phyloP scores from a whole-genome alignment of 495 filamentous ascomycete species.

The Aspergillus ostianus region DNA sequence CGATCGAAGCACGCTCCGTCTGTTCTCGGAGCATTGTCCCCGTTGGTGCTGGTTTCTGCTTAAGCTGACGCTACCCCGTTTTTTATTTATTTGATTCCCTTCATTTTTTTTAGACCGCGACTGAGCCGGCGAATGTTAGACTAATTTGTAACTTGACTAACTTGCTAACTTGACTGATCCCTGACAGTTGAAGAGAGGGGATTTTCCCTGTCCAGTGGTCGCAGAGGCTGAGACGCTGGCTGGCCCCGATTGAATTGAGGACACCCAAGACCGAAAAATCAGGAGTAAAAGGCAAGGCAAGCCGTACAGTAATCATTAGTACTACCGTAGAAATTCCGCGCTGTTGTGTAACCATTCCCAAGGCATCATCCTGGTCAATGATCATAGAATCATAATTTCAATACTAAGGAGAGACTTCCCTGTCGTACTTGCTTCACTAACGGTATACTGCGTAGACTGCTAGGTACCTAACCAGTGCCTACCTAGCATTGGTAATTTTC shows the following conservation, averaged over 20 bases:
- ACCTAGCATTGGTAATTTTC: background rate
- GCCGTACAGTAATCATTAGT: too few species aligned
- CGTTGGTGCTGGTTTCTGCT: background rate
- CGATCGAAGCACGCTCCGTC: background rate
- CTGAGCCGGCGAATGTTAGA: too few species aligned
- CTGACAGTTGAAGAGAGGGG: background rate
- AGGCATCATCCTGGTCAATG: background rate
- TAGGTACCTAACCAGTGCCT: background rate
- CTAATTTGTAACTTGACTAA: too few species aligned
- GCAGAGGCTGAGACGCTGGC: background rate
- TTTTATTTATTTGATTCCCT: background rate
- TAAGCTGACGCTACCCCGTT: background rate
- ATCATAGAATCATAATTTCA: background rate
- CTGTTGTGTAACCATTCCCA: background rate
- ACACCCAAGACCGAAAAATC: background rate
- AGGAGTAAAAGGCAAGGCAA: background rate
- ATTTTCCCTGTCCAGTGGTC: background rate
- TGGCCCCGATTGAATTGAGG: background rate
- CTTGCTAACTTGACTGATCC: background rate
- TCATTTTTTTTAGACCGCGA: background rate
- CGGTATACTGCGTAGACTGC: too few species aligned
- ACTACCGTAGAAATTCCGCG: slow-evolving; percentile 1
- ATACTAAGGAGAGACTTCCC: background rate
- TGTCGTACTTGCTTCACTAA: background rate
- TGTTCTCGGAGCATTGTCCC: background rate